Base-by-base conservation (phyloP, 192 early-diverging fungal genomes). In the Backusella liffmaniae region DNA sequence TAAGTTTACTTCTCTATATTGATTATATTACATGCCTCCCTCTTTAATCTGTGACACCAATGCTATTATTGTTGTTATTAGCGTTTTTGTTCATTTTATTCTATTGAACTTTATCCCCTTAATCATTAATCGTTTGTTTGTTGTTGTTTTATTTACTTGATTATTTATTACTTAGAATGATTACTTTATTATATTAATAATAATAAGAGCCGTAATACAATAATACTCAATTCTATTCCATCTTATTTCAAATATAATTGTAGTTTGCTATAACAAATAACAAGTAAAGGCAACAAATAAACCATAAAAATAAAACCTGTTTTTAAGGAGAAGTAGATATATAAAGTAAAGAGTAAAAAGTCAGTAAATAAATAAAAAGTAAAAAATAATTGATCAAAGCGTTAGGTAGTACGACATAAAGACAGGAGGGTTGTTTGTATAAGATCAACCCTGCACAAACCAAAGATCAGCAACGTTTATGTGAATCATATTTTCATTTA, bases 401-500 rank as follows among this genome's bases (percentile, higher is more conserved):
- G 56, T 29, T 12, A 62, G 56, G 56, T 62, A 13, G 26, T 13
- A 62, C 56, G 29, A 62, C 23, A 62, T 62, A 26, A 59, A 46
- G 21, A 46, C 35, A 71, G n/a, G 42, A 39, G 39, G 39, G 26
- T 49, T 36, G 29, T 71, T 44, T 71, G 44, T 46, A 49, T 39
- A 39, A 70, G 39, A 70, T 39, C 35, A 70, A 62, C 56, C 23
- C 23, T 32, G 16, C 66, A 35, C 16, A 37, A 69, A 37, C 35
- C 21, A 37, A 69, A 69, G n/a, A 68, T 68, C 67, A 69, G 36
- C 67, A 35, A 69, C 16, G 35, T 23, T 67, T 36, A 32, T 35
- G 66, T 67, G 18, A 34, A 69, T 37, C 67, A 69, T 69, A 69
- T 69, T 69, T 21, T 69, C 67, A 69, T 39, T 69, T 69, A 69